Conservation (phyloP, 1,284 basidiomycete genomes). For the Ustilago vetiveriae region DNA sequence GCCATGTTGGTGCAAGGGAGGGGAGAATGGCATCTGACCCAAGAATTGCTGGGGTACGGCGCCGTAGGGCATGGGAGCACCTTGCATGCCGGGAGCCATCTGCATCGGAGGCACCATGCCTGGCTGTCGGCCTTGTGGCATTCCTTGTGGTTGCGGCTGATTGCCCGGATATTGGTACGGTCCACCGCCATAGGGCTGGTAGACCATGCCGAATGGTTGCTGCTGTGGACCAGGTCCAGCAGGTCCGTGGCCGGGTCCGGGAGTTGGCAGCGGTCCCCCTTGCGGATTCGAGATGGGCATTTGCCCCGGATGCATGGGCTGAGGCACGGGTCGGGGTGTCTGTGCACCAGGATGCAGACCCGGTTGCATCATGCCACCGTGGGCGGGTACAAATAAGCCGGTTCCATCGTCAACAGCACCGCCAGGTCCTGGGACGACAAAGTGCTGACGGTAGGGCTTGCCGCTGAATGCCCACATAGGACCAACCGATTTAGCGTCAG, state of each 20-base stretch:
- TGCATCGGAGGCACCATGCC: slow-evolving; percentile 39
- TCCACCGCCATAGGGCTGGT: slow-evolving; percentile 43
- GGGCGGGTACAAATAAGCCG: slow-evolving; percentile 29
- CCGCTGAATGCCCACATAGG: slow-evolving; percentile 87
- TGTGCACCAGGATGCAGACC: slow-evolving; percentile 38
- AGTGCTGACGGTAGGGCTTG: slow-evolving; percentile 82
- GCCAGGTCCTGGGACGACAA: slow-evolving; percentile 62
- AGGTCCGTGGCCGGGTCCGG: slow-evolving; percentile 16
- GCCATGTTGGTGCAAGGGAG: slow-evolving; percentile 53
- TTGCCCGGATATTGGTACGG: slow-evolving; percentile 47
- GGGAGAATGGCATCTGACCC: slow-evolving; percentile 56
- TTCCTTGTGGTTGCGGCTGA: slow-evolving; percentile 27
- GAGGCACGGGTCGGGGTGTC: slow-evolving; percentile 30
- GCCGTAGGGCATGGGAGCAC: slow-evolving; percentile 46
- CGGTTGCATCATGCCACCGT: slow-evolving; percentile 38
- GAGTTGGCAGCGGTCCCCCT: slow-evolving; percentile 8
- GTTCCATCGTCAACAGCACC: slow-evolving; percentile 32
- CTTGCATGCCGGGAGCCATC: slow-evolving; percentile 36
- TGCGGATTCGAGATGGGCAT: slow-evolving; percentile 23
- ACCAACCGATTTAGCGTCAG: slow-evolving; percentile 77
- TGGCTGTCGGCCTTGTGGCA: slow-evolving; percentile 31
- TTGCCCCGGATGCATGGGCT: slow-evolving; percentile 32
- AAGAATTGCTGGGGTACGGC: slow-evolving; percentile 51
- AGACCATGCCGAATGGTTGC: slow-evolving; percentile 51
- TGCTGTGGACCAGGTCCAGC: slow-evolving; percentile 22